phyloP scores from a whole-genome alignment of 2,329 filamentous ascomycete species.

The Talaromyces sp. region DNA sequence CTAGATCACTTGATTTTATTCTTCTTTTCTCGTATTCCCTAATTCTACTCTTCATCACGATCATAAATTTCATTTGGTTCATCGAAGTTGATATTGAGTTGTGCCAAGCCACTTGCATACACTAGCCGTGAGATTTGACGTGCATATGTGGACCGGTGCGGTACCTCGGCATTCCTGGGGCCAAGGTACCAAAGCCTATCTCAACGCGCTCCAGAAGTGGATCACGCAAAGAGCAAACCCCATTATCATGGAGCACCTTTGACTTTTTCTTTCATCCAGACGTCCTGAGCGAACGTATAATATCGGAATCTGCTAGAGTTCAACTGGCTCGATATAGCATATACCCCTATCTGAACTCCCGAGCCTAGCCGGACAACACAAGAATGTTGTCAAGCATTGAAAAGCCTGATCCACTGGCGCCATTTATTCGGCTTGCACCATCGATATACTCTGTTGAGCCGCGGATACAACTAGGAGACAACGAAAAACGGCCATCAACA shows the following conservation, averaged over 20 bases:
- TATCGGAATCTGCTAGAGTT: background rate
- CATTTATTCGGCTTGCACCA: constrained; percentile 30
- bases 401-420: constrained; percentile 1
- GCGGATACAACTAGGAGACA: background rate
- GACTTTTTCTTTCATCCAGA: background rate
- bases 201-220: background rate
- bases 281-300: background rate
- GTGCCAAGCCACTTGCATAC: background rate
- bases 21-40: no score
- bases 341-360: background rate
- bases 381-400: constrained; percentile 3
- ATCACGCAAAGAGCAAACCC: background rate
- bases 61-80: no score
- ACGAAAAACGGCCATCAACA: constrained; percentile 26
- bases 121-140: background rate
- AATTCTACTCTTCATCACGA: background rate
- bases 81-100: background rate
- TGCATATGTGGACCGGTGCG: background rate
- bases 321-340: background rate
- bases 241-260: background rate
- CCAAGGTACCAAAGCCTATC: background rate
- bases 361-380: no score
- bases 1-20: background rate
- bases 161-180: background rate
- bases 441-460: constrained; percentile 42